Evolutionary conservation across 352 stramenopile genomes (phyloP).

Genomic region (Globisporangium acanthophoron): DNA sequence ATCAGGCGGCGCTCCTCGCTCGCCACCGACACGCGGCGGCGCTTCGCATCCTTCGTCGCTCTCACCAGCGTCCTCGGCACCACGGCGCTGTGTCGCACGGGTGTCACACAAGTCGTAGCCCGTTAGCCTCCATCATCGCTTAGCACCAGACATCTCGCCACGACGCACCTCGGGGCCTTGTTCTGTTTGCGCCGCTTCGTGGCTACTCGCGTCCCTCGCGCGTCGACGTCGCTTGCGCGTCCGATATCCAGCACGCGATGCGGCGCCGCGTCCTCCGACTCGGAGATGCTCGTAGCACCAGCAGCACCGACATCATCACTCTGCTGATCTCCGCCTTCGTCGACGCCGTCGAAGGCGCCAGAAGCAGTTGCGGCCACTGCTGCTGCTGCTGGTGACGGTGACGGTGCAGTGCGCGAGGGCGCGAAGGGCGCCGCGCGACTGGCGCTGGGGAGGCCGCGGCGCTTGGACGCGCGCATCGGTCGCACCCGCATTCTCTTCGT

Average conservation of each 20-base stretch:
- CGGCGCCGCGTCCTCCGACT: too few relatives aligned
- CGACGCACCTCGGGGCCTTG: conserved; percentile 2
- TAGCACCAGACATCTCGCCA: background rate
- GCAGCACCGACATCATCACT: too few relatives aligned
- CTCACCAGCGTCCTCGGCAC: conserved; percentile 6
- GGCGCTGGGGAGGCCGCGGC: background rate
- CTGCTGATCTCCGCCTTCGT: too few relatives aligned
- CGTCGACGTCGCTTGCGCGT: too few relatives aligned
- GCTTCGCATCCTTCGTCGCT: conserved; percentile 2
- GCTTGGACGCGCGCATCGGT: conserved; percentile 2
- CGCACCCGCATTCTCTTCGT: background rate
- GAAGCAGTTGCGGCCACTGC: too few relatives aligned
- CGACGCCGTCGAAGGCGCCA: too few relatives aligned
- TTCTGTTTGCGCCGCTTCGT: background rate
- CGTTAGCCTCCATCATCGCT: too few relatives aligned
- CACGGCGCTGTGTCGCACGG: background rate
- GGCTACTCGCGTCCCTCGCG: background rate
- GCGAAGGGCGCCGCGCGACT: too few relatives aligned
- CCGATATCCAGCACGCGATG: too few relatives aligned
- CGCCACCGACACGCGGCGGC: conserved; percentile 6
- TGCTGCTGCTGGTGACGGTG: background rate
- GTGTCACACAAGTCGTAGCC: too few relatives aligned
- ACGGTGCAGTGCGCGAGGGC: background rate
- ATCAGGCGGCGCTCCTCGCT: conserved; percentile 12
- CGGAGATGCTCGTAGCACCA: too few relatives aligned